These are phyloP conservation scores for Balansia obtecta DNA, from an alignment of 2,329 filamentous ascomycete species.

Conservation along the genomic window DNA sequence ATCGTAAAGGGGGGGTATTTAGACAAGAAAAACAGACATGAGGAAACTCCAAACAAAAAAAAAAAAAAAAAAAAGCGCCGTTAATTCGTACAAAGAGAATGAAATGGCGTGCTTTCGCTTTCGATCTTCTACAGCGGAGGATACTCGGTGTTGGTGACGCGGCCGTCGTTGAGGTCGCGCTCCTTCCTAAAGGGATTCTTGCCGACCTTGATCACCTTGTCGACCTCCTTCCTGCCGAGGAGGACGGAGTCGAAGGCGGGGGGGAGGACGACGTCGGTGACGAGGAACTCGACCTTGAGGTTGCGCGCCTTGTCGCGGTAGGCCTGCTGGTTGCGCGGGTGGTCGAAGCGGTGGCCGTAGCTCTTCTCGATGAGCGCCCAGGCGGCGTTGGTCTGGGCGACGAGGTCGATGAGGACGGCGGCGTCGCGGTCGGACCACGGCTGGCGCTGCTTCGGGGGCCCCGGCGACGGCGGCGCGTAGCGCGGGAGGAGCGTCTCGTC, in stretches of 20 bases:
- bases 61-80: too few species aligned
- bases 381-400: constrained; percentile 17
- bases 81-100: too few species aligned
- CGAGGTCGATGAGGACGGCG: constrained; percentile 27
- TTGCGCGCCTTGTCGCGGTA: constrained; percentile 47
- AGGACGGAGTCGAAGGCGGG: constrained; percentile 36
- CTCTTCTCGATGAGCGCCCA: constrained; percentile 22
- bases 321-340: constrained; percentile 38
- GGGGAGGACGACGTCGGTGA: constrained; percentile 31
- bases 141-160: constrained; percentile 28
- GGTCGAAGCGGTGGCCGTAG: constrained; percentile 25
- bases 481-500: too few species aligned
- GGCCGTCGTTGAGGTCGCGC: constrained; percentile 29
- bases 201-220: constrained; percentile 24
- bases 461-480: too few species aligned
- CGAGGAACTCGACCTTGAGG: constrained; percentile 39
- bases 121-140: too few species aligned
- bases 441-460: constrained; percentile 18
- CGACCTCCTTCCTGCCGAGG: constrained; percentile 37
- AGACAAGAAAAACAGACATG: too few species aligned
- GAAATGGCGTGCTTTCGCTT: too few species aligned
- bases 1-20: too few species aligned
- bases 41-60: too few species aligned
- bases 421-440: constrained; percentile 33
- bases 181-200: constrained; percentile 39